Percentiles rank a stretch among this genome's conserved stretches.
Evolutionary conservation across 805 yeast genomes (phyloP).

Genomic region (Vanderwaltozyma tropicalis): DNA sequence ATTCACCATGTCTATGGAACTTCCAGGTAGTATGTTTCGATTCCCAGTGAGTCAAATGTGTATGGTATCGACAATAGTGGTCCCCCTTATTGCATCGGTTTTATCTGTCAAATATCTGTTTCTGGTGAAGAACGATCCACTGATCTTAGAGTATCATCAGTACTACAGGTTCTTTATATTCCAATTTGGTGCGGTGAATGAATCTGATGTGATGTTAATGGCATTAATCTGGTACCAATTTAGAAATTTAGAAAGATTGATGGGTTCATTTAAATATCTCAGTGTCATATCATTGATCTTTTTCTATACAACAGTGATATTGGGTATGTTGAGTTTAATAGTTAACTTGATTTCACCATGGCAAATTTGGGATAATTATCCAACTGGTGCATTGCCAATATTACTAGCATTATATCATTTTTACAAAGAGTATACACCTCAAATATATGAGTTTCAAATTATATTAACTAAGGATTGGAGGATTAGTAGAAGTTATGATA

Average conservation of each 20-base stretch:
- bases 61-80: conserved; percentile 17
- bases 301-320: conserved; percentile 37
- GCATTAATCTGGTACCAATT: conserved; percentile 40
- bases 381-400: conserved; percentile 37
- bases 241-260: conserved; percentile 46
- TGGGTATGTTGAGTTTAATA: conserved; percentile 28
- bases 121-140: conserved; percentile 33
- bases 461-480: conserved; percentile 24
- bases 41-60: conserved; percentile 23
- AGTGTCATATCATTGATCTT: conserved; percentile 36
- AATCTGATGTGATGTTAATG: conserved; percentile 43
- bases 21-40: conserved; percentile 10
- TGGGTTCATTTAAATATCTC: conserved; percentile 46
- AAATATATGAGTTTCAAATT: conserved; percentile 31
- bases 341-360: conserved; percentile 25
- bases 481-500: conserved; percentile 6
- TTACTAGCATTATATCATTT: conserved; percentile 32
- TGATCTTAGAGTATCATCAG: conserved; percentile 43
- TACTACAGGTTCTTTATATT: conserved; percentile 44
- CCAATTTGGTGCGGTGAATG: conserved; percentile 47
- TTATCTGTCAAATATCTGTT: conserved; percentile 22
- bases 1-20: conserved; percentile 9
- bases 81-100: conserved; percentile 22
- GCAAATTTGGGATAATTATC: conserved; percentile 32
- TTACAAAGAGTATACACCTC: conserved; percentile 33